Evolutionary conservation across 2,329 filamentous ascomycete genomes (phyloP), one percentile per base, ranked within the genome.

Genomic region (Epichloe coenophiala): DNA sequence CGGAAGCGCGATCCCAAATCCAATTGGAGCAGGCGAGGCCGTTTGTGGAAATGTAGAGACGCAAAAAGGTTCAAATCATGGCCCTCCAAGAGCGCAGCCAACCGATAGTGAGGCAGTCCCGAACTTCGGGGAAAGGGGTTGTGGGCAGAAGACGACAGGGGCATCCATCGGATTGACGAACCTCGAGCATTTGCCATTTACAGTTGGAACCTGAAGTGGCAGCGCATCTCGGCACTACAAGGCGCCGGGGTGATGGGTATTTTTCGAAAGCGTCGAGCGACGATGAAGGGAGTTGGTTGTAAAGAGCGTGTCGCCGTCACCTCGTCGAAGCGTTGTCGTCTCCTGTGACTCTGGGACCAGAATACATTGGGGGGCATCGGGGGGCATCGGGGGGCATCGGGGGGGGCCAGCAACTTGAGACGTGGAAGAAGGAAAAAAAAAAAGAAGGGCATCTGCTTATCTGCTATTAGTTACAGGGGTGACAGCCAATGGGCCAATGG

Each of bases 141-240:
- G 37, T 27, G 23, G 27, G 27, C 5, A 47, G 21, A 41, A 19
- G 4, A 35, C 36, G 44, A 36, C 36, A 41, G 19, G 35, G 17
- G 15, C 9, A 35, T 27, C 8, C 23, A 40, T 41, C n/a, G 39
- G 19, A 15, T 37, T 12, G 9, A 51, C 50, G 46, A 48, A 51
- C 50, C 50, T 48, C 46, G 45, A 41, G 21, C 23, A 27, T 39
- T 8, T n/a, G 36, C 27, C 40, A 47, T 31, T 33, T 45, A 49
- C 39, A 23, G 27, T 45, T 44, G 46, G 12, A 38, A 31, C n/a
- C 23, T 12, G 23, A 37, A 45, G 35, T 19, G 41, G 45, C 50
- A 47, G 41, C 23, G 35, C 50, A 51, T 51, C 46, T 51, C 36
- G 50, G 37, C 46, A 48, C 17, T 35, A 38, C 41, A 45, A 41